Percentiles rank a stretch among this genome's conserved stretches.
These are phyloP conservation scores for Neurospora sp. DNA, from an alignment of 495 filamentous ascomycete species.

Conservation along the genomic window DNA sequence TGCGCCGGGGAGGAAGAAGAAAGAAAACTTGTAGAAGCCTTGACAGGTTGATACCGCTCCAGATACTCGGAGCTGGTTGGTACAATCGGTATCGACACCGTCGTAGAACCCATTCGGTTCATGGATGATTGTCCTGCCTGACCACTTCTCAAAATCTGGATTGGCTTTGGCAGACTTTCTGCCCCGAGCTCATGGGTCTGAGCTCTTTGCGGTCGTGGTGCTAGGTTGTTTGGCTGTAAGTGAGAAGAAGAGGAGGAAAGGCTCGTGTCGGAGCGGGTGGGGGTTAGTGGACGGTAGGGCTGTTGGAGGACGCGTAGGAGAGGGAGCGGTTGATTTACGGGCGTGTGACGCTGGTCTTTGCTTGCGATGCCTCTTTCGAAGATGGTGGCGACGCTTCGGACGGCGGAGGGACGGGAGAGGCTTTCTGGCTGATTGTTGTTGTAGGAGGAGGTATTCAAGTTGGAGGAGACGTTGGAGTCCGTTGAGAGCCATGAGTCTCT, in stretches of 20 bases:
- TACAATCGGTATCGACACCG: neutral
- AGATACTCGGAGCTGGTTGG: constrained; percentile 3
- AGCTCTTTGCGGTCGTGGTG: neutral
- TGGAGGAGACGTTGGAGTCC: neutral
- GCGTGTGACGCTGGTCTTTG: neutral
- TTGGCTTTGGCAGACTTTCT: neutral
- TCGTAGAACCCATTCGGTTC: neutral
- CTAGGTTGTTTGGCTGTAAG: neutral
- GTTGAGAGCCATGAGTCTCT: neutral
- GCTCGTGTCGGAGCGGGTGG: neutral
- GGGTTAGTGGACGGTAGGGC: neutral
- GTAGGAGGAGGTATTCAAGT: neutral
- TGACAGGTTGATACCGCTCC: constrained; percentile 2
- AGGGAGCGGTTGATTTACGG: neutral
- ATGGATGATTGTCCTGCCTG: neutral
- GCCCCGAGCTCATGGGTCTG: neutral
- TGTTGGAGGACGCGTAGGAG: neutral
- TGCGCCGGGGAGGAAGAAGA: neutral
- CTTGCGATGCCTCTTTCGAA: neutral
- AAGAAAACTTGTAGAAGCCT: neutral
- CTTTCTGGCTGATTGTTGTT: neutral
- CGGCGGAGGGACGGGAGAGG: neutral
- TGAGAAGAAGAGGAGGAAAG: neutral
- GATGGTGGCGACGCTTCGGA: neutral
- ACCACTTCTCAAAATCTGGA: neutral